Evolutionary conservation across 192 early-diverging fungal species (phyloP).

Genomic region (Piromyces sp.): DNA sequence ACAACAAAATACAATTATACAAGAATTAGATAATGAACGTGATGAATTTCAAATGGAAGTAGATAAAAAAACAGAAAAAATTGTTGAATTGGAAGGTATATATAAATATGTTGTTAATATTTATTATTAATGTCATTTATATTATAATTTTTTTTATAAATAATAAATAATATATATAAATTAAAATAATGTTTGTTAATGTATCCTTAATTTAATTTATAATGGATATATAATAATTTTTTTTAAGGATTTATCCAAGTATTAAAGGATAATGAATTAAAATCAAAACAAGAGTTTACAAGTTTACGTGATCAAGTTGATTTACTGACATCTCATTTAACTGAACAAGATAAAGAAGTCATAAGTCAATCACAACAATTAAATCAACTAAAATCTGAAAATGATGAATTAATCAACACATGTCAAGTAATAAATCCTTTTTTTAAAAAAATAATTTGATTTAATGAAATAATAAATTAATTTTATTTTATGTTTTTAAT

Average conservation of each 20-base stretch:
- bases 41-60: neutral
- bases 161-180: too few species aligned
- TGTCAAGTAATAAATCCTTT: neutral
- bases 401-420: neutral
- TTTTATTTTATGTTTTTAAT: too few species aligned
- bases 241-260: neutral
- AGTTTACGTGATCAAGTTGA: neutral
- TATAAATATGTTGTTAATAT: too few species aligned
- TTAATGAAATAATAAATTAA: too few species aligned
- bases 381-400: neutral
- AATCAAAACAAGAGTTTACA: neutral
- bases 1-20: neutral
- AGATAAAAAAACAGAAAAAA: neutral
- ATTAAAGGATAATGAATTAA: neutral
- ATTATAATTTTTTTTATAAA: too few species aligned
- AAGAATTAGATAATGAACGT: neutral
- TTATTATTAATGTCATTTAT: too few species aligned
- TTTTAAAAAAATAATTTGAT: too few species aligned
- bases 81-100: neutral
- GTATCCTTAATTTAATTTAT: too few species aligned
- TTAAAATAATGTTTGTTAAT: too few species aligned
- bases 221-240: too few species aligned
- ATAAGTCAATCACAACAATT: neutral
- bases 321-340: neutral
- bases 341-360: neutral